phyloP scores from a whole-genome alignment of 768 basidiomycete species.

The Galerina marginata region DNA sequence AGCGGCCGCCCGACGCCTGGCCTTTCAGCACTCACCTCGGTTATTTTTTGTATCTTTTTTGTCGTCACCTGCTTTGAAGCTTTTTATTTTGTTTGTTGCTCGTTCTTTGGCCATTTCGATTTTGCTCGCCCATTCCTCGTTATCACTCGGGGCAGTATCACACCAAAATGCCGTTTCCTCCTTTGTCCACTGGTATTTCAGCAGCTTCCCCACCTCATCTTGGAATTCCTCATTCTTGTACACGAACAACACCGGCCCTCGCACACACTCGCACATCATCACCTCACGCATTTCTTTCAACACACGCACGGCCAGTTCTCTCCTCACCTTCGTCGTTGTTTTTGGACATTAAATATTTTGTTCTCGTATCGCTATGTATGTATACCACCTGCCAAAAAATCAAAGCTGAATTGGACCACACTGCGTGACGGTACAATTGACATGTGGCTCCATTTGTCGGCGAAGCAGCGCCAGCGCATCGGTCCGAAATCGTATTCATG shows the following conservation, averaged over 20 bases:
- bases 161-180: not conserved
- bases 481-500: not conserved
- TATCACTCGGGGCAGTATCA: not conserved
- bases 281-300: constrained; percentile 1
- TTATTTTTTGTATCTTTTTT: constrained; percentile 14
- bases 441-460: constrained; percentile 2
- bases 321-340: not conserved
- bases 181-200: not conserved
- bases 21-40: not conserved
- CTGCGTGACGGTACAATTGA: not conserved
- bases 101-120: constrained; percentile 8
- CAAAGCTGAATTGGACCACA: not conserved
- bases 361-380: constrained; percentile 4
- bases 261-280: constrained; percentile 2
- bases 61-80: constrained; percentile 12
- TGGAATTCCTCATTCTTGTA: constrained; percentile 36
- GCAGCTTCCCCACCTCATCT: constrained; percentile 23
- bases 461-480: constrained; percentile 5
- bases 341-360: not conserved
- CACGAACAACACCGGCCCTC: not conserved
- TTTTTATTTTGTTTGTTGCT: constrained; percentile 1
- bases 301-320: not conserved
- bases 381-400: not conserved
- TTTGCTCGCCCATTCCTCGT: constrained; percentile 4
- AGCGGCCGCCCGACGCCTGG: not conserved